A percentile compares a stretch with the other conserved stretches of the same genome.
Evolutionary conservation across 495 filamentous ascomycete species (phyloP).

Genomic region (Friedmanniomyces endolithicus): DNA sequence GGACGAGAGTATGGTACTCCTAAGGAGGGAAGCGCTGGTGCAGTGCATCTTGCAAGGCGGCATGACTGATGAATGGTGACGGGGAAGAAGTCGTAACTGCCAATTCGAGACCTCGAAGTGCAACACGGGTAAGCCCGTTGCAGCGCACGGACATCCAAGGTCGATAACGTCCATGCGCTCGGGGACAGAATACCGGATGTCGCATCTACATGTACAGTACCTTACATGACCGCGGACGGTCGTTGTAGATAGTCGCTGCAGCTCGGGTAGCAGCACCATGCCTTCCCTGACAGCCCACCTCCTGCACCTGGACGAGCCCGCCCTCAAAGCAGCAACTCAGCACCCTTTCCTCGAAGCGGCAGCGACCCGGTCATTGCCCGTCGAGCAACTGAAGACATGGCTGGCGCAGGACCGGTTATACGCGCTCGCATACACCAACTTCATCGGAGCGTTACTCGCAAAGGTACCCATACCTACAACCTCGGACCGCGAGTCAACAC

Average conservation of each 20-base stretch:
- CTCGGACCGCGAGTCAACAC: constrained; percentile 3
- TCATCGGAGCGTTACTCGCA: constrained; percentile 12
- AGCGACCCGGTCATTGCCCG: constrained; percentile 7
- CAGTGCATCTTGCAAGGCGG: constrained; percentile 4
- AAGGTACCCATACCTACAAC: constrained; percentile 4
- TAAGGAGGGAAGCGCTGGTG: constrained; percentile 3
- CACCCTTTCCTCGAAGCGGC: constrained; percentile 19
- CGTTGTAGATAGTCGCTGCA: too few relatives aligned
- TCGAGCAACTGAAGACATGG: constrained; percentile 11
- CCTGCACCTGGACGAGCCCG: constrained; percentile 3
- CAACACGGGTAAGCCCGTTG: too few relatives aligned
- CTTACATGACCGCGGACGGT: too few relatives aligned
- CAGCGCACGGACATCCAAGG: too few relatives aligned
- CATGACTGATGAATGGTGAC: not conserved
- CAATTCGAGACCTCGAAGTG: too few relatives aligned
- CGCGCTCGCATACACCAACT: constrained; percentile 13
- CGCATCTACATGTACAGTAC: too few relatives aligned
- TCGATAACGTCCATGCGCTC: too few relatives aligned
- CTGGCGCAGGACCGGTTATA: constrained; percentile 19
- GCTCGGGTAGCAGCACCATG: not conserved
- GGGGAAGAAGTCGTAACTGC: not conserved
- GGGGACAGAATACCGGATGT: too few relatives aligned
- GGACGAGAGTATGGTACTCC: not conserved
- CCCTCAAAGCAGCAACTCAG: constrained; percentile 11
- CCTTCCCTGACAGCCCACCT: constrained; percentile 18